Conservation (phyloP, 2,329 filamentous ascomycete species). For the Penicillium sclerotiorum region DNA sequence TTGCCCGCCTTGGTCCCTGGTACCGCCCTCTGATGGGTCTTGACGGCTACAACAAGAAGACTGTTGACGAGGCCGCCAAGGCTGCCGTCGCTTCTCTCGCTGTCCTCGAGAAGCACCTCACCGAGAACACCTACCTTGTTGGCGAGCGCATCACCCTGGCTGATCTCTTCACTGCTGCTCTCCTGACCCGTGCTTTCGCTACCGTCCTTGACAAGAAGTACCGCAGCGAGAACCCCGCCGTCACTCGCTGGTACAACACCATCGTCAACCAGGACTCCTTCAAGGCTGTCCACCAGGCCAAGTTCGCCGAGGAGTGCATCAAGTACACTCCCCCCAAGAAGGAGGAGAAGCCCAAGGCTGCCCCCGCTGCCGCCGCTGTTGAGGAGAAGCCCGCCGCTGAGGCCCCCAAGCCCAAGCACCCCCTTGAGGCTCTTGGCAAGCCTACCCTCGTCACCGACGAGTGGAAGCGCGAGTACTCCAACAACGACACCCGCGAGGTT, state of each 20-base stretch:
- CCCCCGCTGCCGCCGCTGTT: slow-evolving; percentile 51
- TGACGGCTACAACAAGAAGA: slow-evolving; percentile 96
- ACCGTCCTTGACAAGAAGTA: slow-evolving; percentile 92
- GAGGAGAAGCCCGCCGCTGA: slow-evolving; percentile 61
- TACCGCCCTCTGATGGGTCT: slow-evolving; percentile 82
- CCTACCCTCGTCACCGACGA: slow-evolving; percentile 86
- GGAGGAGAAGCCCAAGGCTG: slow-evolving; percentile 63
- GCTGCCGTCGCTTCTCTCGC: slow-evolving; percentile 67
- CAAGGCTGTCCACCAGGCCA: slow-evolving; percentile 74
- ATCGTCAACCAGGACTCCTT: slow-evolving; percentile 91
- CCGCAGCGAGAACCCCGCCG: slow-evolving; percentile 79
- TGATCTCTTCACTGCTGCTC: slow-evolving; percentile 80
- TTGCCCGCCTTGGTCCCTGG: slow-evolving; percentile 74
- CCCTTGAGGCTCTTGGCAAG: slow-evolving; percentile 79
- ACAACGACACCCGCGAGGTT: slow-evolving; percentile 78
- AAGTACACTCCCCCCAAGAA: slow-evolving; percentile 76
- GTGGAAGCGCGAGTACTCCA: slow-evolving; percentile 99
- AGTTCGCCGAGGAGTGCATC: slow-evolving; percentile 78
- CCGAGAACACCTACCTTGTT: slow-evolving; percentile 93
- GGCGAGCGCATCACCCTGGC: slow-evolving; percentile 97
- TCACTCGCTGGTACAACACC: slow-evolving; percentile 92
- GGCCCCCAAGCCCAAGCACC: slow-evolving; percentile 92
- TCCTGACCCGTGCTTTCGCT: slow-evolving; percentile 86
- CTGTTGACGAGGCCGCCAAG: slow-evolving; percentile 78
- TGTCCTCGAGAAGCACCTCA: slow-evolving; percentile 83